A percentile compares a stretch with the other conserved stretches of the same genome.
These are phyloP conservation scores for Penicillium bovifimosum DNA, from an alignment of 495 filamentous ascomycete species.

Conservation along the genomic window DNA sequence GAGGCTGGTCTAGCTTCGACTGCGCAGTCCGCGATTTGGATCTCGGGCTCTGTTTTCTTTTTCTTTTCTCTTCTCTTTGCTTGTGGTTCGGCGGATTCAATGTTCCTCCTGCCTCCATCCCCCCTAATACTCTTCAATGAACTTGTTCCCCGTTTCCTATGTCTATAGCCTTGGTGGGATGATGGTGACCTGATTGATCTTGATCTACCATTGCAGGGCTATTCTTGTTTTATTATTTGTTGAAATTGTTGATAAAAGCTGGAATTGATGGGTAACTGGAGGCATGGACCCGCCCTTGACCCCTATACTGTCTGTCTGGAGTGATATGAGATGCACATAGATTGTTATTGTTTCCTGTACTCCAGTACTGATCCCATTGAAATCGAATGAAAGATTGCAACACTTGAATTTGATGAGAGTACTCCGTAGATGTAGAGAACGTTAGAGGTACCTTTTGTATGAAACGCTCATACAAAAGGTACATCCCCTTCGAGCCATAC, in stretches of 20 bases:
- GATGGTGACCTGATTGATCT: background rate
- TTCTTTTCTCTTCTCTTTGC: background rate
- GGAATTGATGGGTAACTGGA: background rate
- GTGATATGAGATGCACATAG: background rate
- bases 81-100: background rate
- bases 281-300: background rate
- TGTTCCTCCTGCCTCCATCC: background rate
- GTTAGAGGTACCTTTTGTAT: background rate
- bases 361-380: background rate
- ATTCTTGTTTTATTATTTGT: background rate
- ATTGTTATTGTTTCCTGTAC: background rate
- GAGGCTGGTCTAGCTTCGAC: background rate
- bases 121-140: slow-evolving; percentile 8
- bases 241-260: background rate
- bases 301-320: background rate
- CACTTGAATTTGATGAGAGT: background rate
- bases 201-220: background rate
- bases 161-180: background rate
- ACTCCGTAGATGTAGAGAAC: too few relatives aligned
- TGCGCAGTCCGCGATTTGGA: background rate
- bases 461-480: background rate
- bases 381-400: background rate
- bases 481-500: background rate
- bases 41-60: background rate
- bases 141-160: slow-evolving; percentile 1